Conservation (phyloP, 2,329 filamentous ascomycete genomes). For the Fusarium denticulatum region DNA sequence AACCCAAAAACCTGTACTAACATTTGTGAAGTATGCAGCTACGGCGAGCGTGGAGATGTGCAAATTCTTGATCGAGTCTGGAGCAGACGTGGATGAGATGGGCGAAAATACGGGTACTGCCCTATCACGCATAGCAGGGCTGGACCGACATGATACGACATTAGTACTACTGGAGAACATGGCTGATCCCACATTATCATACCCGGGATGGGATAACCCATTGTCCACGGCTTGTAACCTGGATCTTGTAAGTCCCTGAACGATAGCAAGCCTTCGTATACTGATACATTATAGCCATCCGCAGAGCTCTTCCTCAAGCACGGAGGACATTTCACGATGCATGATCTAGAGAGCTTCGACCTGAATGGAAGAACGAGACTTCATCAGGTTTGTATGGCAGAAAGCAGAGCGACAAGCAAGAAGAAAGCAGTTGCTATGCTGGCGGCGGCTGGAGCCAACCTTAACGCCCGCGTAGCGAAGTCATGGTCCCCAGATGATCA, state of each 20-base stretch:
- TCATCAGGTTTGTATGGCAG: conserved; percentile 6
- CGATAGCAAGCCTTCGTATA: accelerated
- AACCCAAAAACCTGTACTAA: accelerated
- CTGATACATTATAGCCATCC: neutral
- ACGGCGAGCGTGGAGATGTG: conserved; percentile 11
- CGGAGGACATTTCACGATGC: neutral
- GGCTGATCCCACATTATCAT: conserved; percentile 12
- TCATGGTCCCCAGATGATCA: conserved; percentile 18
- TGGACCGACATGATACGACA: conserved; percentile 1
- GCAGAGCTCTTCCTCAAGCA: conserved; percentile 4
- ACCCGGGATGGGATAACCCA: conserved; percentile 10
- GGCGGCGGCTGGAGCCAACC: neutral
- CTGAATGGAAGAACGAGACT: conserved; percentile 9
- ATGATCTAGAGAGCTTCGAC: conserved; percentile 11
- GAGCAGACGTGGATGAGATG: conserved; percentile 28
- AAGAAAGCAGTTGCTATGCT: conserved; percentile 5
- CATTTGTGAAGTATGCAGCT: neutral
- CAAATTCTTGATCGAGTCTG: conserved; percentile 23
- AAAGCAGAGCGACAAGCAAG: neutral
- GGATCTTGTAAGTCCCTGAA: neutral
- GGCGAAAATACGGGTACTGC: conserved; percentile 5
- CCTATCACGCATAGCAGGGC: conserved; percentile 1
- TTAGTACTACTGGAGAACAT: conserved; percentile 14
- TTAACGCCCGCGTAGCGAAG: neutral
- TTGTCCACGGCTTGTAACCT: conserved; percentile 1